Evolutionary conservation across 176 grass and related monocot genomes (phyloP), one percentile per base, ranked within the genome.

Genomic region (Eragrostis curvula): DNA sequence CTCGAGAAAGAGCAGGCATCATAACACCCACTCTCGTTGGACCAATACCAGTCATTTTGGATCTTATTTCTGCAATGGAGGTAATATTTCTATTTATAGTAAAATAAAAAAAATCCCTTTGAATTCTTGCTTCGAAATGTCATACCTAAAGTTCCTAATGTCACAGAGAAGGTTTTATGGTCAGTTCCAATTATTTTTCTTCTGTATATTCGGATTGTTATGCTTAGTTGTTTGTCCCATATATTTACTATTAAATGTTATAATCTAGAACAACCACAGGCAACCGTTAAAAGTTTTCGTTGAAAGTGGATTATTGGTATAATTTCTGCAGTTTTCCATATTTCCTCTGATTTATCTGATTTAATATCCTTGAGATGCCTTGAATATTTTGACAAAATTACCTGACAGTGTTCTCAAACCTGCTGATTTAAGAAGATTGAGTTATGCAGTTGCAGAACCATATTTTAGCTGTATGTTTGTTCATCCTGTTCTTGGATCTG

Each of bases 1-100:
- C 90, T 84, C 88, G 93, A 83, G 93, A 96, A 87, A 96, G 85
- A 93, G 83, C 90, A 81, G 93, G 90, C 74, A 41, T 78, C n/a
- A 90, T 92, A 88, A 75, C 79, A 63, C 83, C 85, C 57, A 92
- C 93, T 71, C 79, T 90, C 59, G 49, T 83, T 52, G 87, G 85
- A 70, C 85, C 90, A 53, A 83, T 96, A 87, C 83, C 86, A 75
- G 90, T 96, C 77, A 42, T 89, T 78, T 89, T 96, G 82, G 85
- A 92, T 79, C 75, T 90, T 79, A 79, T 90, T 89, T 55, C 85
- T 87, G 90, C 88, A 24, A 83, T 53, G 56, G 93, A 92, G 93
- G 93, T 96, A 75, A 90, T 61, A 61, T 27, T 49, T 14, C 11
- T 25, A 25, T 59, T 56, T 7, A 56, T 56, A n/a, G 58, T 60